These are phyloP conservation scores for Canavalia ensiformis DNA, from an alignment of 306 rosid genomes.

Conservation along the genomic window DNA sequence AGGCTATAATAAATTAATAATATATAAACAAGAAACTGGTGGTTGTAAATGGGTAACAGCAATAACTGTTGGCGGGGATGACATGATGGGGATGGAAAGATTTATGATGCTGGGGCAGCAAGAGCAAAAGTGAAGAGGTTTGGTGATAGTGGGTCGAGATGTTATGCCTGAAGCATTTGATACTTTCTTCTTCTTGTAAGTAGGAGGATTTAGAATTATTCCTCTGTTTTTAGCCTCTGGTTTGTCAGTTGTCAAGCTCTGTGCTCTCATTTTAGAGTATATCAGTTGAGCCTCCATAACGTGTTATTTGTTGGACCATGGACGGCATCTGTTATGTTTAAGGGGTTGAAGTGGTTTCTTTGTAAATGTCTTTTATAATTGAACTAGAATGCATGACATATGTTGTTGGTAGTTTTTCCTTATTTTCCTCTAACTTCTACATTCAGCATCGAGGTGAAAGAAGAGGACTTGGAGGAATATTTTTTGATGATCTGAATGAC, in stretches of 20 bases:
- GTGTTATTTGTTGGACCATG: constrained; percentile 19
- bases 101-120: constrained; percentile 32
- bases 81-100: constrained; percentile 27
- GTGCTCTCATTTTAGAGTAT: constrained; percentile 2
- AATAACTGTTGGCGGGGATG: neutral
- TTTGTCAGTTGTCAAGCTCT: neutral
- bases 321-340: constrained; percentile 2
- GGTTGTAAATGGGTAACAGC: neutral
- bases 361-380: neutral
- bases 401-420: constrained; percentile 37
- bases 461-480: constrained; percentile 98
- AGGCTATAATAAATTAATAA: neutral
- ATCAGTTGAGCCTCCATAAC: neutral
- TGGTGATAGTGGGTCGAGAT: constrained; percentile 15
- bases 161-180: constrained; percentile 12
- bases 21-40: neutral
- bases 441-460: constrained; percentile 94
- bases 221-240: constrained; percentile 33
- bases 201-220: neutral
- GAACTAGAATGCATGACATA: constrained; percentile 10
- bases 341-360: constrained; percentile 18
- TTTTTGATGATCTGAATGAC: constrained; percentile 94
- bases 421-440: constrained; percentile 42
- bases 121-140: constrained; percentile 16
- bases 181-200: neutral